Conservation (phyloP, 2,329 filamentous ascomycete genomes). For the Lecanoromycetidae sp. region DNA sequence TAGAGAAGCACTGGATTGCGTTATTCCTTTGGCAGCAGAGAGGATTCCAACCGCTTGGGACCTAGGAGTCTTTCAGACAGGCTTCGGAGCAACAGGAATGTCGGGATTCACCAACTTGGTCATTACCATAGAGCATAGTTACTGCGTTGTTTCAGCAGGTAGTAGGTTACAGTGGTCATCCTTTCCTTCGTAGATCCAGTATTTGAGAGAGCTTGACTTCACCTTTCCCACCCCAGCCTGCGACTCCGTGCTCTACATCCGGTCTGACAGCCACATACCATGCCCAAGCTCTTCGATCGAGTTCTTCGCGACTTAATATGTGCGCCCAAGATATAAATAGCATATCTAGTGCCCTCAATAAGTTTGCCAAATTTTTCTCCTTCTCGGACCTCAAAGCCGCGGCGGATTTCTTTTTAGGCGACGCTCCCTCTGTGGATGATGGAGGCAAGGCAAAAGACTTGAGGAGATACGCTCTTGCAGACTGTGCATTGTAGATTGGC, state of each 20-base stretch:
- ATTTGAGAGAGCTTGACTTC: conserved; percentile 55
- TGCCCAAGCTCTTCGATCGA: conserved; percentile 64
- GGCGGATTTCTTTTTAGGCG: conserved; percentile 27
- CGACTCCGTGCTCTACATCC: conserved; percentile 58
- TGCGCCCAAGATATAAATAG: conserved; percentile 62
- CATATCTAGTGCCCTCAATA: conserved; percentile 60
- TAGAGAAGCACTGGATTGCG: too few species aligned
- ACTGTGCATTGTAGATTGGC: conserved; percentile 63
- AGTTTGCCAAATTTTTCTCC: conserved; percentile 54
- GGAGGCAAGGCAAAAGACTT: conserved; percentile 30
- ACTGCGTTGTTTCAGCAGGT: too few species aligned
- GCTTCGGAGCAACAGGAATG: too few species aligned
- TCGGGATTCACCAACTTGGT: too few species aligned
- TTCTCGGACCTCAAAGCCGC: conserved; percentile 47
- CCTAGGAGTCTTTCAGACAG: too few species aligned
- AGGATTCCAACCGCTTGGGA: too few species aligned
- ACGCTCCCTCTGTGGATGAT: neutral
- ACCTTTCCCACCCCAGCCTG: conserved; percentile 77
- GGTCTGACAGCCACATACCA: conserved; percentile 73
- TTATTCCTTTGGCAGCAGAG: too few species aligned
- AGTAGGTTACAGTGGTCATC: neutral
- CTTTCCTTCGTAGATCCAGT: conserved; percentile 42
- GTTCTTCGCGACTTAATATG: conserved; percentile 50
- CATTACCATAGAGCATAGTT: too few species aligned
- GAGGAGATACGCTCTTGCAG: conserved; percentile 47